A percentile compares a stretch with the other conserved stretches of the same genome.
phyloP scores from a whole-genome alignment of 306 rosid species.

The Erythrophleum fordii region DNA sequence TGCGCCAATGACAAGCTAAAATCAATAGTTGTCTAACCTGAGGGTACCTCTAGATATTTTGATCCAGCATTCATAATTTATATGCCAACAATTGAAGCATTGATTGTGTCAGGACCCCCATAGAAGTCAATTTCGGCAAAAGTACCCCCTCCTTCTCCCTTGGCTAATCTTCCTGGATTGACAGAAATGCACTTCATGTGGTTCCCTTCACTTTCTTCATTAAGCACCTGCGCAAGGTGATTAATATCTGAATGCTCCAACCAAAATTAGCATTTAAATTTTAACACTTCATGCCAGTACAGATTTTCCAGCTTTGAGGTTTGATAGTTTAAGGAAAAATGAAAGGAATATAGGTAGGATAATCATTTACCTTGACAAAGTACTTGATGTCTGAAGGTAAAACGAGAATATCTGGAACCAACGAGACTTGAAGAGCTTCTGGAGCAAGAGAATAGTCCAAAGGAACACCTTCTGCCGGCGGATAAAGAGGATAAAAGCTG shows the following conservation, averaged over 20 bases:
- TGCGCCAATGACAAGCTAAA: constrained; percentile 17
- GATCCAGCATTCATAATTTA: constrained; percentile 56
- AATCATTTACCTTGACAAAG: constrained; percentile 72
- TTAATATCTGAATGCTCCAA: background rate
- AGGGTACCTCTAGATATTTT: constrained; percentile 16
- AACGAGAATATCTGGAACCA: constrained; percentile 81
- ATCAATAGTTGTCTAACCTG: constrained; percentile 9
- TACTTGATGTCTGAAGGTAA: constrained; percentile 87
- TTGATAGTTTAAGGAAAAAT: constrained; percentile 6
- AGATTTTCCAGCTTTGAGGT: background rate
- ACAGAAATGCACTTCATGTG: constrained; percentile 67
- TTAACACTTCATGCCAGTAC: background rate
- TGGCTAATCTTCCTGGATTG: constrained; percentile 91
- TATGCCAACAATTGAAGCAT: constrained; percentile 70
- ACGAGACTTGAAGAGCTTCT: constrained; percentile 75
- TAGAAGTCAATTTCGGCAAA: constrained; percentile 77
- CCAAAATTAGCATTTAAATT: background rate
- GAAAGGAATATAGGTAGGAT: background rate
- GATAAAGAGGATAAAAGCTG: constrained; percentile 96
- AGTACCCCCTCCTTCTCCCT: constrained; percentile 98
- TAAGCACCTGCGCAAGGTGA: constrained; percentile 55
- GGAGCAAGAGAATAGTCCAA: constrained; percentile 87
- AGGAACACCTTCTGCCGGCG: constrained; percentile 86
- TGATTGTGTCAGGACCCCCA: constrained; percentile 59
- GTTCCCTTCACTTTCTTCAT: constrained; percentile 55